Percentiles rank a stretch among this genome's conserved stretches.
Conservation (phyloP, 176 grass and related monocot species). For the Carex kokanica region DNA sequence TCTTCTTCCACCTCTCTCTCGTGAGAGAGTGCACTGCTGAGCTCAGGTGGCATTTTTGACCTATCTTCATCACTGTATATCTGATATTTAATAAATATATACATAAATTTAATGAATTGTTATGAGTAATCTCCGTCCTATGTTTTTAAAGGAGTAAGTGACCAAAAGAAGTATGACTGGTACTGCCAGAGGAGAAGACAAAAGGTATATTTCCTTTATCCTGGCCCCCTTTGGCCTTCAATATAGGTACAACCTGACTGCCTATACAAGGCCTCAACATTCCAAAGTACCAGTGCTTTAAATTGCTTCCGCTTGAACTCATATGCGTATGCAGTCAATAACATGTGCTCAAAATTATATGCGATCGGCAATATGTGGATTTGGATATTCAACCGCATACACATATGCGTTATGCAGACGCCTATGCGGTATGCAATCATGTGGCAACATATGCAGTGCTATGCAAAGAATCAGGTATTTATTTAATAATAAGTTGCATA, state of each 20-base stretch:
- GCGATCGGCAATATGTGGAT: too few species aligned
- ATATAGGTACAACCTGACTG: background rate
- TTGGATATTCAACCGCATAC: too few species aligned
- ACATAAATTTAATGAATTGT: background rate
- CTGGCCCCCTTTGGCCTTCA: background rate
- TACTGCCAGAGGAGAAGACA: background rate
- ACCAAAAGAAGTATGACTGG: background rate
- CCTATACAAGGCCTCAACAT: background rate
- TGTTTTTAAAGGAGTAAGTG: background rate
- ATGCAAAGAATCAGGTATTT: too few species aligned
- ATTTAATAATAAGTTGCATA: too few species aligned
- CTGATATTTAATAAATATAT: slow-evolving; percentile 37
- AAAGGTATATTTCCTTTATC: background rate
- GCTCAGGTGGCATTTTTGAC: slow-evolving; percentile 86
- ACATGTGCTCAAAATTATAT: too few species aligned
- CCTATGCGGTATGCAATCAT: too few species aligned
- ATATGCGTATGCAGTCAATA: too few species aligned
- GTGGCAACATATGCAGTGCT: too few species aligned
- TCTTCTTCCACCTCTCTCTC: slow-evolving; percentile 79
- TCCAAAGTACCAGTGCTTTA: background rate
- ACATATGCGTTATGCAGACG: too few species aligned
- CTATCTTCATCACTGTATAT: slow-evolving; percentile 76
- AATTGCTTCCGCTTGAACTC: too few species aligned
- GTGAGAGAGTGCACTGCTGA: slow-evolving; percentile 75
- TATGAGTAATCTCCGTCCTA: background rate